These are phyloP conservation scores for Hypoxylon perforatum DNA, from an alignment of 495 filamentous ascomycete genomes.

Conservation along the genomic window DNA sequence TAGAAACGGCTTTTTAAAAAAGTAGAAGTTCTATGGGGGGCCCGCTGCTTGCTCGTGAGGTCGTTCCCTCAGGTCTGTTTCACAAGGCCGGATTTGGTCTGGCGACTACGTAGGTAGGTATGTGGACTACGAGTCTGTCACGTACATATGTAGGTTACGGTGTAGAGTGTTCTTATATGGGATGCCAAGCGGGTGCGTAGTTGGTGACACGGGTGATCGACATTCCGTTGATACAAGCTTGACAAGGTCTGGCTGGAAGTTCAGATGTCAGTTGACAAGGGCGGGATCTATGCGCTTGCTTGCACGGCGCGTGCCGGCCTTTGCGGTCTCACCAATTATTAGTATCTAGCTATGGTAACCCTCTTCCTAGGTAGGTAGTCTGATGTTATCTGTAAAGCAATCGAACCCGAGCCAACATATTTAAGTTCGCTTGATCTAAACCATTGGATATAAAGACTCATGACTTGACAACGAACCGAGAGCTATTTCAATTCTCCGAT, in stretches of 20 bases:
- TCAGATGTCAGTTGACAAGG: constrained; percentile 6
- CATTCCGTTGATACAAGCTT: constrained; percentile 13
- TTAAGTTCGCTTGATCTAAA: no score
- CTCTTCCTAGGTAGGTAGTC: no score
- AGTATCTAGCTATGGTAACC: no score
- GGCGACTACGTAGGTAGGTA: not conserved
- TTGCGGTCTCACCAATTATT: not conserved
- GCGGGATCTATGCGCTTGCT: no score
- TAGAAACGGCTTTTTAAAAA: not conserved
- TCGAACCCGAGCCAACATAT: no score
- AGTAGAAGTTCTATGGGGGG: no score
- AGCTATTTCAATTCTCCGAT: no score
- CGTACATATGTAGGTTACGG: constrained; percentile 8
- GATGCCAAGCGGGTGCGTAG: not conserved
- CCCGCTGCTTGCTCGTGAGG: no score
- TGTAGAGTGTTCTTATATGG: constrained; percentile 6
- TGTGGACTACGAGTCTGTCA: no score
- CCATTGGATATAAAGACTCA: no score
- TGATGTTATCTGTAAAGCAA: not conserved
- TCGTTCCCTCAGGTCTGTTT: constrained; percentile 18
- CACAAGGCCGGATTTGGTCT: constrained; percentile 20
- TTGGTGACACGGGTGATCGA: constrained; percentile 27
- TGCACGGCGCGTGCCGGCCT: not conserved
- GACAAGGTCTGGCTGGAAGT: not conserved
- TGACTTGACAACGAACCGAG: no score